Conservation (phyloP, 2,329 filamentous ascomycete species). For the Alternaria panax region DNA sequence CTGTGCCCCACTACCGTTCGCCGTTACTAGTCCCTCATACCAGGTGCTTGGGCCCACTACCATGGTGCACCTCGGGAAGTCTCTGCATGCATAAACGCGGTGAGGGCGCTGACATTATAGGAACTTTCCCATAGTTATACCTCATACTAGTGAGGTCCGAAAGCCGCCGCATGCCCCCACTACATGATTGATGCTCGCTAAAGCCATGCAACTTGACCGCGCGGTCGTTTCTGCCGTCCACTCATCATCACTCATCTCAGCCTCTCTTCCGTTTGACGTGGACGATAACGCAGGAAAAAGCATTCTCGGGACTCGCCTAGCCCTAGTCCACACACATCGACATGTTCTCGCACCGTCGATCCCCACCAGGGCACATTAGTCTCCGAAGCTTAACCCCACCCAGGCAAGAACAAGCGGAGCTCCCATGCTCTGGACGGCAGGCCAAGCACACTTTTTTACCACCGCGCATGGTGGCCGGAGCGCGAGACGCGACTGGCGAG, state of each 20-base stretch:
- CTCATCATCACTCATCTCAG: slow-evolving; percentile 1
- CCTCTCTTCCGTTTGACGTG: slow-evolving; percentile 1
- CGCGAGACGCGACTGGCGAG: slow-evolving; percentile 9
- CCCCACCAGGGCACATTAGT: slow-evolving; percentile 10
- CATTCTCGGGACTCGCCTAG: slow-evolving; percentile 35
- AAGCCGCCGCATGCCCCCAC: slow-evolving; percentile 6
- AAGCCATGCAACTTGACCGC: neutral
- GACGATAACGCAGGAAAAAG: slow-evolving; percentile 26
- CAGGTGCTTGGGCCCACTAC: slow-evolving; percentile 20
- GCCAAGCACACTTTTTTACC: slow-evolving; percentile 34
- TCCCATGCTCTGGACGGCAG: slow-evolving; percentile 16
- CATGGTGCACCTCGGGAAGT: slow-evolving; percentile 16
- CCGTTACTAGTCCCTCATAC: slow-evolving; percentile 14
- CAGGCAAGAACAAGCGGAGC: slow-evolving; percentile 13
- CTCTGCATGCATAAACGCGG: slow-evolving; percentile 20
- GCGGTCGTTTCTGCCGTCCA: neutral
- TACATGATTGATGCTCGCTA: slow-evolving; percentile 2
- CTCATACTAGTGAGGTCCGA: neutral
- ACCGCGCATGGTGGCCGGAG: slow-evolving; percentile 12
- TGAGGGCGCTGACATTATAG: neutral
- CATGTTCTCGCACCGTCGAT: slow-evolving; percentile 8
- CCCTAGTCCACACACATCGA: slow-evolving; percentile 23
- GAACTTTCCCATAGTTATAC: neutral
- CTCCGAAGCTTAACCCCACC: slow-evolving; percentile 27
- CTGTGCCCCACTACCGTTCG: slow-evolving; percentile 12